A percentile compares a stretch with the other conserved stretches of the same genome.
Evolutionary conservation across 2,329 filamentous ascomycete genomes (phyloP).

Genomic region (Diaporthe sp.): DNA sequence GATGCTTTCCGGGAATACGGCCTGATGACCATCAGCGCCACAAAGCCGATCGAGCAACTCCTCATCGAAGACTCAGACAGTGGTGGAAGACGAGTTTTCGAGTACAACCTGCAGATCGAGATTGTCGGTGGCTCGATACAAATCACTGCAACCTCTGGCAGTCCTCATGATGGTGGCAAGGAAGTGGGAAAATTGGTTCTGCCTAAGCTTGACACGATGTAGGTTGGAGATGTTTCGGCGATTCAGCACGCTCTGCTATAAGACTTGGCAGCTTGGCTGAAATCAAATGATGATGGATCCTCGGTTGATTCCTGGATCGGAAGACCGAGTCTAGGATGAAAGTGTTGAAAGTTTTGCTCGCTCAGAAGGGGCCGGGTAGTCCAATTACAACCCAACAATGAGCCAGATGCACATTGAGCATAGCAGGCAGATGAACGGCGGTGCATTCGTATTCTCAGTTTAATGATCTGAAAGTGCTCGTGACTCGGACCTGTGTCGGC

Average conservation of each 20-base stretch:
- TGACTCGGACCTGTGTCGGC: too few relatives aligned
- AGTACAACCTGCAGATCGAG: background rate
- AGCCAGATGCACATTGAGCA: too few relatives aligned
- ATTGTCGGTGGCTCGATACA: background rate
- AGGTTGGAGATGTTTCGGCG: background rate
- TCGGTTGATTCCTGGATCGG: background rate
- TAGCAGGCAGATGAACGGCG: too few relatives aligned
- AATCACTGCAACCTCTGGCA: background rate
- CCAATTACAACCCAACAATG: too few relatives aligned
- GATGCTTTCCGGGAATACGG: background rate
- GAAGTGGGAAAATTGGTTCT: background rate
- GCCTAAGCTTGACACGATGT: background rate
- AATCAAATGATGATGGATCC: background rate
- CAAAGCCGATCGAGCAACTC: background rate
- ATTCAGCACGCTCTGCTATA: accelerated
- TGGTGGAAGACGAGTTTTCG: background rate
- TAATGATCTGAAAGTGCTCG: too few relatives aligned
- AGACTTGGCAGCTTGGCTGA: background rate
- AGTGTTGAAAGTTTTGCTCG: too few relatives aligned
- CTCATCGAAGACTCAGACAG: accelerated
- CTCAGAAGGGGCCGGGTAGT: background rate
- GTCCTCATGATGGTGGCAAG: background rate
- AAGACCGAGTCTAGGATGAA: background rate
- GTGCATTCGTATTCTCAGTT: too few relatives aligned
- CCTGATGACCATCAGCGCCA: background rate